A percentile compares a stretch with the other conserved stretches of the same genome.
phyloP scores from a whole-genome alignment of 139 green algal genomes.

The Closterium sp. region DNA sequence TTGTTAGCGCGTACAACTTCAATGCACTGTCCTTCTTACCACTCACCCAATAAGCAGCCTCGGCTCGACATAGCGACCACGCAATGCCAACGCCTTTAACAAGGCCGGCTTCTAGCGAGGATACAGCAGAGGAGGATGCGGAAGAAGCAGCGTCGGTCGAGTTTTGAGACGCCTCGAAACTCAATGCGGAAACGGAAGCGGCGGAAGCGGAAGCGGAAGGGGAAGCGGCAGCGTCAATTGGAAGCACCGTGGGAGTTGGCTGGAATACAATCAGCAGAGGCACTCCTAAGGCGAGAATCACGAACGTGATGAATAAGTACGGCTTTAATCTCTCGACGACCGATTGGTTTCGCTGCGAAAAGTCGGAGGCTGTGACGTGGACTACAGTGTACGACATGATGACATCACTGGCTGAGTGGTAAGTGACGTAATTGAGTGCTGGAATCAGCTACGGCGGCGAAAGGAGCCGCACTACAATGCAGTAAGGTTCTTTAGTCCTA shows the following conservation, averaged over 20 bases:
- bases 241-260: not conserved
- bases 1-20: too few species aligned
- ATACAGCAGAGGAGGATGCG: not conserved
- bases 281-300: too few species aligned
- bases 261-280: not conserved
- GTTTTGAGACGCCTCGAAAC: not conserved
- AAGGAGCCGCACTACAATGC: too few species aligned
- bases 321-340: too few species aligned
- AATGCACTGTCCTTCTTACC: not conserved
- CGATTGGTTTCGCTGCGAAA: not conserved
- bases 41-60: not conserved
- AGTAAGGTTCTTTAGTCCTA: too few species aligned
- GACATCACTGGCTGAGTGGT: too few species aligned
- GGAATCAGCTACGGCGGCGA: too few species aligned
- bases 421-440: too few species aligned
- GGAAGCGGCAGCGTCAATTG: not conserved
- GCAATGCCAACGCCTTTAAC: not conserved
- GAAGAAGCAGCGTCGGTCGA: not conserved
- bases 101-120: not conserved
- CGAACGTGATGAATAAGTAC: too few species aligned
- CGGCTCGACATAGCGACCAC: not conserved
- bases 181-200: not conserved
- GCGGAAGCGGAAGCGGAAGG: not conserved
- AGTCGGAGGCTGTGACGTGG: not conserved
- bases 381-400: too few species aligned